Evolutionary conservation across 306 rosid species (phyloP).

Genomic region (Nissolia schottii): DNA sequence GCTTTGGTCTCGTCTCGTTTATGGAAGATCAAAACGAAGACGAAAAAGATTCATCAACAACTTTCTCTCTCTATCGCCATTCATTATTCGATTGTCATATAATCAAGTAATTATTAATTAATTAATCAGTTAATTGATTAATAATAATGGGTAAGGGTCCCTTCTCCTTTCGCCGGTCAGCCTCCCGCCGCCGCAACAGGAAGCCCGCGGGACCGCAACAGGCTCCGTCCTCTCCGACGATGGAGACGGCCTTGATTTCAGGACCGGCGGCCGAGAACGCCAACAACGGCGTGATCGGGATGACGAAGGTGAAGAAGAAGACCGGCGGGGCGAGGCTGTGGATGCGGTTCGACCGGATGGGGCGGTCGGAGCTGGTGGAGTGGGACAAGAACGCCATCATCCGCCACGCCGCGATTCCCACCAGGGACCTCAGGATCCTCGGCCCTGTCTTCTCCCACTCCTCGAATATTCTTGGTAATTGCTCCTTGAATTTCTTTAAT

Average conservation of each 20-base stretch:
- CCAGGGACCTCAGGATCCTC: conserved; percentile 79
- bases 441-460: conserved; percentile 97
- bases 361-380: conserved; percentile 75
- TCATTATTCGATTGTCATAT: not conserved
- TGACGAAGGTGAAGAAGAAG: conserved; percentile 75
- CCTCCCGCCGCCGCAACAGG: conserved; percentile 60
- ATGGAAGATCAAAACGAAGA: conserved; percentile 30
- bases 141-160: conserved; percentile 53
- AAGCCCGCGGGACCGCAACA: conserved; percentile 24
- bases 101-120: not conserved
- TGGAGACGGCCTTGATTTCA: not conserved
- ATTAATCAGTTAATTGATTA: not conserved
- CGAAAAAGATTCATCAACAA: not conserved
- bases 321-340: conserved; percentile 77
- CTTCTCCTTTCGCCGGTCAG: conserved; percentile 61
- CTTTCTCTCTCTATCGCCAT: not conserved
- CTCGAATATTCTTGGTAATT: conserved; percentile 84
- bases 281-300: not conserved
- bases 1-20: no score
- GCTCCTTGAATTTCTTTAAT: not conserved
- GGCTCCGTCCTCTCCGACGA: conserved; percentile 10
- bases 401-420: conserved; percentile 73
- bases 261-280: conserved; percentile 18
- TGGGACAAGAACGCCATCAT: conserved; percentile 79
- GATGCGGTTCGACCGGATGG: conserved; percentile 82